Evolutionary conservation across 106 monocot genomes (phyloP).

Genomic region (Agapanthus africanus): DNA sequence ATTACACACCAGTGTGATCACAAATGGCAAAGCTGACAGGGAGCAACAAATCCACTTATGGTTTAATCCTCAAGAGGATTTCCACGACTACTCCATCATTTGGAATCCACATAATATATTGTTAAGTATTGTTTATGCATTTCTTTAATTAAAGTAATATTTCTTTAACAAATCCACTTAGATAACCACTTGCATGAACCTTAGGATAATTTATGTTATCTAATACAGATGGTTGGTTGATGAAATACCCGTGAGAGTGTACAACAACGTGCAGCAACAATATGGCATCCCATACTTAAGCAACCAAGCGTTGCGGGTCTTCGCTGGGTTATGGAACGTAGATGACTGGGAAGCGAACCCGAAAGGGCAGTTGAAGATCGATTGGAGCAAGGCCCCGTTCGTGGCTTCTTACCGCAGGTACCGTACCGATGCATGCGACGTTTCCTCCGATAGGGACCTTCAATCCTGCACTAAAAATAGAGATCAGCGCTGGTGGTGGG

Average conservation of each 20-base stretch:
- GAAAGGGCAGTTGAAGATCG: background rate
- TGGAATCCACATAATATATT: conserved; percentile 7
- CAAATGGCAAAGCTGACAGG: background rate
- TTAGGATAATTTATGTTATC: background rate
- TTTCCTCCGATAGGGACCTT: no score
- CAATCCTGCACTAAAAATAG: no score
- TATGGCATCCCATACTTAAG: conserved; percentile 1
- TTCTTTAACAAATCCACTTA: background rate
- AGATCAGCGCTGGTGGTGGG: no score
- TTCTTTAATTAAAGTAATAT: background rate
- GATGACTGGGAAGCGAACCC: background rate
- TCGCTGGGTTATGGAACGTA: background rate
- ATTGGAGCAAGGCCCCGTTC: background rate
- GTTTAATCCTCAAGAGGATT: background rate
- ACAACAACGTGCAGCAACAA: background rate
- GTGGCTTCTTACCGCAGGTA: background rate
- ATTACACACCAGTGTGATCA: background rate
- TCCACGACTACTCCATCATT: background rate
- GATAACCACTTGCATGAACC: background rate
- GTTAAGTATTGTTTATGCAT: background rate
- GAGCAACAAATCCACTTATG: conserved; percentile 1
- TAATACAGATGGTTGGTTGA: conserved; percentile 1
- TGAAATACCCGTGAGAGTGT: conserved; percentile 5
- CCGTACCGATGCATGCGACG: no score
- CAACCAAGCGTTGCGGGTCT: background rate